Evolutionary conservation across 805 yeast genomes (phyloP).

Genomic region (Saturnispora halmiae): DNA sequence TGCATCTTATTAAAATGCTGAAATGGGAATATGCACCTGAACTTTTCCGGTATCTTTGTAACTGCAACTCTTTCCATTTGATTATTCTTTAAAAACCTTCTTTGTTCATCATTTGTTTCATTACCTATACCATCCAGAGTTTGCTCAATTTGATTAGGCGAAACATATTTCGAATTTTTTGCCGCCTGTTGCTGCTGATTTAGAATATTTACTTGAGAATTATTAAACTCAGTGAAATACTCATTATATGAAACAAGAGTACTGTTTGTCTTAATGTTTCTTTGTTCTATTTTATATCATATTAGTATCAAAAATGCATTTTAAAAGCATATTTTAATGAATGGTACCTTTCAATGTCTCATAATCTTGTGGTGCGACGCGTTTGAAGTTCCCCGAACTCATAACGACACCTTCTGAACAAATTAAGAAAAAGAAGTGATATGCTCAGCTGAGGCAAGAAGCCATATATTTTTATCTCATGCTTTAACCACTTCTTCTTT

Average conservation of each 20-base stretch:
- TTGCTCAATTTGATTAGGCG: neutral
- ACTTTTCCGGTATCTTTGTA: conserved; percentile 30
- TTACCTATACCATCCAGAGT: neutral
- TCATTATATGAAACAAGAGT: neutral
- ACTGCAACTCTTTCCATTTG: neutral
- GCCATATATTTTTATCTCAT: neutral
- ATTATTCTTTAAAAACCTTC: neutral
- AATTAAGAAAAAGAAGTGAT: neutral
- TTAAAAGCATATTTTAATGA: neutral
- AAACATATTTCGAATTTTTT: neutral
- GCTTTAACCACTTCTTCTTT: too few species aligned
- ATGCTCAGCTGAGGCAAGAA: conserved; percentile 4
- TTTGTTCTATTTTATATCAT: too few species aligned
- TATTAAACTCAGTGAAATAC: neutral
- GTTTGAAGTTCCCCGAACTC: too few species aligned
- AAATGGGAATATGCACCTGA: conserved; percentile 26
- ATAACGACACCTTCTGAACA: neutral
- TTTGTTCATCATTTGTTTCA: neutral
- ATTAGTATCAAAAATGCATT: neutral
- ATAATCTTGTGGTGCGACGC: too few species aligned
- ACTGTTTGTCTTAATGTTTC: too few species aligned
- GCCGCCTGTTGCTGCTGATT: neutral
- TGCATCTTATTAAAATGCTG: conserved; percentile 69
- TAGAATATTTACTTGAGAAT: neutral
- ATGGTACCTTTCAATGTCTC: neutral